Conservation (phyloP, 164 flowering plant genomes). For the Paratinospora sagittata region DNA sequence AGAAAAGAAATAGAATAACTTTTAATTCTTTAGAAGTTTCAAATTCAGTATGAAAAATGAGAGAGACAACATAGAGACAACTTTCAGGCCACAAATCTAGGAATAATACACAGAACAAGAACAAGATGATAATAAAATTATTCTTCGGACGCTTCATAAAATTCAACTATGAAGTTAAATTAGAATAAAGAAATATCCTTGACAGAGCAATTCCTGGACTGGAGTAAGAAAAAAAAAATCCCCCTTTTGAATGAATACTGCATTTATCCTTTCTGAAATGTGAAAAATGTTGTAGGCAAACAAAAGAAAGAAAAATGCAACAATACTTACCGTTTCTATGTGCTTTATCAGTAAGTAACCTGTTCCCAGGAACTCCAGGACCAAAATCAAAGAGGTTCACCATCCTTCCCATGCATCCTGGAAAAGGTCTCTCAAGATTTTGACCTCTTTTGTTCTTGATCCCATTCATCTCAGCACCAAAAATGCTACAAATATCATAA, state of each 20-base stretch:
- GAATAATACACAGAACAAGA: not conserved
- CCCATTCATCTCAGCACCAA: conserved; percentile 56
- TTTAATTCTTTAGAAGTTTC: not conserved
- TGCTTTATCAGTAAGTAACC: conserved; percentile 61
- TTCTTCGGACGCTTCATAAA: not conserved
- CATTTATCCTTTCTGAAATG: not conserved
- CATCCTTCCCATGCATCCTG: conserved; percentile 89
- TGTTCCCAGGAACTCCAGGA: conserved; percentile 43
- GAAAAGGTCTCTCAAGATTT: conserved; percentile 43
- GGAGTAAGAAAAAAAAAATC: not conserved
- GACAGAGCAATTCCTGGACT: not conserved
- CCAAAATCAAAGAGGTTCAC: conserved; percentile 73
- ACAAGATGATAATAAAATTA: not conserved
- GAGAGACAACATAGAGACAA: no score
- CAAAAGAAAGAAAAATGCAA: not conserved
- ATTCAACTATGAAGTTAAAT: not conserved
- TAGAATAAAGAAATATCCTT: not conserved
- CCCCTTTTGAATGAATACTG: not conserved
- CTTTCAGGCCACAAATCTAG: not conserved
- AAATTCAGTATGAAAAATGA: not conserved
- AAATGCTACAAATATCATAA: not conserved
- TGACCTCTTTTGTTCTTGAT: conserved; percentile 35
- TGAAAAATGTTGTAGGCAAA: no score
- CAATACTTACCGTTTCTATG: conserved; percentile 51
- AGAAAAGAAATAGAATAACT: not conserved